Evolutionary conservation across 2,329 filamentous ascomycete genomes (phyloP).

Genomic region (Teratosphaeriaceae sp.): DNA sequence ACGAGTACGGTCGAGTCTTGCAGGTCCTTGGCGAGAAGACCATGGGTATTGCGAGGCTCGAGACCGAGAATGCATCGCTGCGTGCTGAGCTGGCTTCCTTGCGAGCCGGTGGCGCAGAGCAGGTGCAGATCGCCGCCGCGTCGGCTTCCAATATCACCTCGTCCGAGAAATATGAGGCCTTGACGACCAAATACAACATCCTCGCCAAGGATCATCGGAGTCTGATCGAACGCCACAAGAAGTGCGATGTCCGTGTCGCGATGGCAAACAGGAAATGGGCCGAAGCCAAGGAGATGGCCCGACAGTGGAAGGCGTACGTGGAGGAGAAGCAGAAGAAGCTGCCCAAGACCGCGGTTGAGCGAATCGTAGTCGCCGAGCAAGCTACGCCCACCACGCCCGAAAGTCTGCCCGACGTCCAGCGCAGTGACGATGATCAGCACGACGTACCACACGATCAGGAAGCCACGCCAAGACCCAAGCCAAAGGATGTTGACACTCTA

Average conservation of each 20-base stretch:
- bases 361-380: background rate
- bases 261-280: constrained; percentile 15
- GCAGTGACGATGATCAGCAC: background rate
- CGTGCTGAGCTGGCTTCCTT: constrained; percentile 11
- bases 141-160: background rate
- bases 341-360: background rate
- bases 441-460: background rate
- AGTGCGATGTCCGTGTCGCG: constrained; percentile 26
- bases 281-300: constrained; percentile 34
- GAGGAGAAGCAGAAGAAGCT: background rate
- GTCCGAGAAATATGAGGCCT: constrained; percentile 21
- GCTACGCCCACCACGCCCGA: background rate
- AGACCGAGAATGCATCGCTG: constrained; percentile 19
- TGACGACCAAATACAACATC: constrained; percentile 26
- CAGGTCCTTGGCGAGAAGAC: constrained; percentile 3
- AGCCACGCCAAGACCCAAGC: background rate
- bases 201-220: constrained; percentile 17
- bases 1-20: background rate
- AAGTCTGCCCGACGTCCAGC: background rate
- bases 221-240: constrained; percentile 20
- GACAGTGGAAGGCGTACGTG: constrained; percentile 23
- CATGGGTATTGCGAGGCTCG: constrained; percentile 13
- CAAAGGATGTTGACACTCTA: too few relatives aligned
- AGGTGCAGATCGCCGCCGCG: background rate
- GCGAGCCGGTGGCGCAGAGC: background rate